Evolutionary conservation across 805 yeast species (phyloP).

Genomic region (Candida golubevii): DNA sequence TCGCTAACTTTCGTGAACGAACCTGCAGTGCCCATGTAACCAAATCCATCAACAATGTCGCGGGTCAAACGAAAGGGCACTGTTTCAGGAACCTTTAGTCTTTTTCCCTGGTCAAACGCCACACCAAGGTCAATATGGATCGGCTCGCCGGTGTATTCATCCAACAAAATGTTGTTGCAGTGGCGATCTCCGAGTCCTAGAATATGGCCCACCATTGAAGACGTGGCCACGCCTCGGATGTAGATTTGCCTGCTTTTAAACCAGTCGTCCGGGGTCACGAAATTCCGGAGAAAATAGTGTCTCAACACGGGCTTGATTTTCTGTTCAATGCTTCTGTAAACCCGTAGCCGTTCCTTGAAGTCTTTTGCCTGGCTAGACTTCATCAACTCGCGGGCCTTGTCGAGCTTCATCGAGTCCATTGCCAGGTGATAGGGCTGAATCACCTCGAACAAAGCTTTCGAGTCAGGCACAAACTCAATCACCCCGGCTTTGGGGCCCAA

Average conservation of each 20-base stretch:
- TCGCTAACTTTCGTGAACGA: conserved; percentile 70
- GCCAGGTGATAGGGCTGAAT: conserved; percentile 58
- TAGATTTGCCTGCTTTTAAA: conserved; percentile 58
- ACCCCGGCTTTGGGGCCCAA: conserved; percentile 84
- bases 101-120: conserved; percentile 90
- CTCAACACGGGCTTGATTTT: conserved; percentile 65
- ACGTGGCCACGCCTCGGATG: conserved; percentile 74
- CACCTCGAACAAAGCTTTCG: conserved; percentile 66
- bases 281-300: conserved; percentile 64
- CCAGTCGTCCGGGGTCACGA: conserved; percentile 70
- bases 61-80: conserved; percentile 91
- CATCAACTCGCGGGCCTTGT: conserved; percentile 63
- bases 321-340: conserved; percentile 44
- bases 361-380: conserved; percentile 48
- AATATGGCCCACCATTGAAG: conserved; percentile 82
- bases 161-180: conserved; percentile 84
- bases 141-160: conserved; percentile 79
- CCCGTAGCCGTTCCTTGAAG: conserved; percentile 38
- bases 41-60: conserved; percentile 91
- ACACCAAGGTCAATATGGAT: conserved; percentile 95
- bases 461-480: conserved; percentile 82
- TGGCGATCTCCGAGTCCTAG: conserved; percentile 96
- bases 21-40: conserved; percentile 81
- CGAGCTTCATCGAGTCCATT: conserved; percentile 45
- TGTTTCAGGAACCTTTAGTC: conserved; percentile 81